Evolutionary conservation across 495 filamentous ascomycete species (phyloP).

Genomic region (Hypomontagnella monticulosa): DNA sequence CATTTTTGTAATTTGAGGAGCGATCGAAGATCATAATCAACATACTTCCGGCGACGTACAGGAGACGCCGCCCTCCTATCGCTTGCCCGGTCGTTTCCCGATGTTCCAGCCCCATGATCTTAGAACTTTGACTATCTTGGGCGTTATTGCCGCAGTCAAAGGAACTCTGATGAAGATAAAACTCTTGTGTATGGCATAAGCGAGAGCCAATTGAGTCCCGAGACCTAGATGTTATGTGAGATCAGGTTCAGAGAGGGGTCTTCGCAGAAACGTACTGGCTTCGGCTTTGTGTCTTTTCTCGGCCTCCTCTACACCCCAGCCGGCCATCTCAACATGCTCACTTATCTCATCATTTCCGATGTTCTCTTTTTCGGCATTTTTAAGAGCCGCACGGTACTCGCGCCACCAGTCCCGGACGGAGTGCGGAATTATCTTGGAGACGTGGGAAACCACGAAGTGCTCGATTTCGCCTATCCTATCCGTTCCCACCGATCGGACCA

Average conservation of each 20-base stretch:
- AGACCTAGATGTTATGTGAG: conserved; percentile 50
- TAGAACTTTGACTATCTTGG: conserved; percentile 88
- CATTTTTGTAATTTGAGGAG: not conserved
- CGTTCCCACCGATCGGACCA: conserved; percentile 82
- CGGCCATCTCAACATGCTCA: conserved; percentile 54
- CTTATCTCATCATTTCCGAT: conserved; percentile 40
- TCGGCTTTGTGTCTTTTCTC: conserved; percentile 55
- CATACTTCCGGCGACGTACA: not conserved
- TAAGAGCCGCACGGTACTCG: conserved; percentile 51
- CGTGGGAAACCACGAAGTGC: conserved; percentile 58
- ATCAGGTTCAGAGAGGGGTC: conserved; percentile 1
- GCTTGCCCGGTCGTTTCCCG: conserved; percentile 57
- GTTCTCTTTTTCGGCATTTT: conserved; percentile 45
- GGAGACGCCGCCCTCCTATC: conserved; percentile 8
- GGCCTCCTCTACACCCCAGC: conserved; percentile 65
- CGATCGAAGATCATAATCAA: not conserved
- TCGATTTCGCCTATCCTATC: conserved; percentile 77
- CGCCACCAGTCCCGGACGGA: conserved; percentile 56
- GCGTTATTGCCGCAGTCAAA: conserved; percentile 85
- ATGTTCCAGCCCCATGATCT: conserved; percentile 81
- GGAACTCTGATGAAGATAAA: conserved; percentile 96
- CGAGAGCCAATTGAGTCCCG: conserved; percentile 86
- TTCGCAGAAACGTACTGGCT: conserved; percentile 60
- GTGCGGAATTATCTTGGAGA: conserved; percentile 60
- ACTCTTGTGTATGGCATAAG: conserved; percentile 97